Evolutionary conservation across 1,284 basidiomycete genomes (phyloP), one percentile per base, ranked within the genome.

Genomic region (Apiotrichum siamense): DNA sequence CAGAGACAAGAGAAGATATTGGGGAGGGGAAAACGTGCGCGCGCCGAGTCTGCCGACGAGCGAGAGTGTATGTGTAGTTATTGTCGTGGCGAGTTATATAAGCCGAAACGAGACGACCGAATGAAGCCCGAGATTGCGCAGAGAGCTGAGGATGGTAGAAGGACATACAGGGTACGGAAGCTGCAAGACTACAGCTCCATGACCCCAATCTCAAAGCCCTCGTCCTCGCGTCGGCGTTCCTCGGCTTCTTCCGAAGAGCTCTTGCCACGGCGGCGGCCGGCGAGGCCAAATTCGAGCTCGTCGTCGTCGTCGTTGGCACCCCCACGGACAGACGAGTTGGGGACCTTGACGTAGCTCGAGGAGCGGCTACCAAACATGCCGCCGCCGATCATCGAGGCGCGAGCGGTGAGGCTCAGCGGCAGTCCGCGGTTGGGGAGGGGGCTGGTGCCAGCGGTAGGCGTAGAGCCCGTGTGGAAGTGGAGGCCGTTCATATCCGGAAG

Each of bases 281-380:
- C 37, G n/a, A 44, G 51, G 13, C 47, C 52, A 26, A 33, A 48
- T 40, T 41, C 39, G 31, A 48, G 47, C 32, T 65, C 64, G 24
- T 67, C 66, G 23, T 70, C 70, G 21, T 65, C 67, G 44, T 67
- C 67, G 10, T 58, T 59, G 4, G 57, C 64, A 7, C 68, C 70
- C 17, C 59, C 61, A 18, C 70, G 50, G 4, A 72, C 58, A 7
- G 58, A 57, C 35, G 58, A 61, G 25, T 59, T 58, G 5, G 65
- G 67, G 29, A 66, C 54, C 52, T 55, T 54, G 53, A 57, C 31
- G 35, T 33, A 43, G 33, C 31, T 27, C 24, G 20, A 35, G 21
- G 38, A 24, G 10, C 56, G 56, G 3, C 35, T 41, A 32, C 68
- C 68, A 47, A 73, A 71, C 65, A 71, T 71, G 32, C 69, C 69